phyloP scores from a whole-genome alignment of 2,329 filamentous ascomycete species.

The Pseudophaeomoniella oleicola region DNA sequence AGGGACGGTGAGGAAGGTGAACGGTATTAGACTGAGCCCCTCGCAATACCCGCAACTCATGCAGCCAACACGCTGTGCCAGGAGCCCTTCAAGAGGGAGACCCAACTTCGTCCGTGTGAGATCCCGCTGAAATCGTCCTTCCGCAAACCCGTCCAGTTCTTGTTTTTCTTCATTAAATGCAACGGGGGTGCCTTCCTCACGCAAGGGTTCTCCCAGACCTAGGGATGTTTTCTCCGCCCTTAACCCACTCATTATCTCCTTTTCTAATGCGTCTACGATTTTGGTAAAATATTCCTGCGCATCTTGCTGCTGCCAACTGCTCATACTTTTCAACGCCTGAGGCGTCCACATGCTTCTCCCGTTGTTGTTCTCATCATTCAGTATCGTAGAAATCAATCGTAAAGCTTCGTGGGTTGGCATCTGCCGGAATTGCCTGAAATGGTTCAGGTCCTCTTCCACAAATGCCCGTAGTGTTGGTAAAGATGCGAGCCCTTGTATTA shows the following conservation, averaged over 20 bases:
- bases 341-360: slow-evolving; percentile 73
- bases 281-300: slow-evolving; percentile 96
- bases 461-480: slow-evolving; percentile 56
- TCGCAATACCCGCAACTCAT: slow-evolving; percentile 74
- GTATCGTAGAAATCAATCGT: slow-evolving; percentile 49
- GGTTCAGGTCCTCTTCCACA: slow-evolving; percentile 34
- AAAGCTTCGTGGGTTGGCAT: slow-evolving; percentile 39
- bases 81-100: slow-evolving; percentile 64
- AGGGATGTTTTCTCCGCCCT: slow-evolving; percentile 26
- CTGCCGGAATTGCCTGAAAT: slow-evolving; percentile 13
- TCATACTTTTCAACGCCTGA: slow-evolving; percentile 72
- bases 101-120: slow-evolving; percentile 5
- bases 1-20: slow-evolving; percentile 83
- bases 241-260: slow-evolving; percentile 48
- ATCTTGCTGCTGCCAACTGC: slow-evolving; percentile 91
- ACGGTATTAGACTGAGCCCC: slow-evolving; percentile 77
- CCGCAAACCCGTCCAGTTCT: background rate
- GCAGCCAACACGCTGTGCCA: slow-evolving; percentile 81
- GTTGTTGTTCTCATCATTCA: slow-evolving; percentile 57
- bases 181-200: slow-evolving; percentile 3
- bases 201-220: slow-evolving; percentile 19
- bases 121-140: background rate
- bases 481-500: slow-evolving; percentile 72
- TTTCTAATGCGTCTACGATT: slow-evolving; percentile 70
- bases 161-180: background rate